Evolutionary conservation across 2,329 filamentous ascomycete species (phyloP), one percentile per base, ranked within the genome.

Genomic region (Venturia asperata): DNA sequence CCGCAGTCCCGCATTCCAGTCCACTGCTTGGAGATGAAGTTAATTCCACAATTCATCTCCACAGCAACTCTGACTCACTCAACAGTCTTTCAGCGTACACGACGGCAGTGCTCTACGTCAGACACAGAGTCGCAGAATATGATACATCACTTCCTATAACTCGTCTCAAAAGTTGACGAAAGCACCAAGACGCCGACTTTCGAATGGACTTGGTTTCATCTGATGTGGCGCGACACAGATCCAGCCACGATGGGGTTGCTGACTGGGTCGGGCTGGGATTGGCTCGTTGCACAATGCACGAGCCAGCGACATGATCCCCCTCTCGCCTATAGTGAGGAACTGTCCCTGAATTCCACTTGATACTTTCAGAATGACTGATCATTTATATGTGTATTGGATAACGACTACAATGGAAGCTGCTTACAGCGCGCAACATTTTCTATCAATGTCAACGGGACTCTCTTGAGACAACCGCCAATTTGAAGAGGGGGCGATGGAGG

Each of bases 211-310:
- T 34, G 15, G 30, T 56, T 49, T 34, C 24, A 56, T 56, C 49
- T 34, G 24, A 17, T 30, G 30, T n/a, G 52, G 52, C 30, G 52
- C 19, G 52, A 37, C 6, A n/a, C 52, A 37, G 52, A 58, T 58
- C 52, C 52, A 58, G 30, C 52, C 52, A 37, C 52, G 30, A 58
- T 58, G 30, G 52, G 52, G 27, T 56, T 56, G 49, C 11, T 56
- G 49, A 56, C 24, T 34, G 52, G 52, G 52, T 21, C 47, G 24
- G 21, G 7, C 47, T 49, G 45, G n/a, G 1, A 21, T 15, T 34
- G 17, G n/a, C 19, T 58, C 15, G 30, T 58, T 58, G 37, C 52
- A 37, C 52, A 58, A 37, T 37, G 30, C 52, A 58, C 52, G 9
- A 10, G 52, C 52, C 52, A 58, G 37, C 52, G 15, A 27, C 30